A percentile compares a stretch with the other conserved stretches of the same genome.
These are phyloP conservation scores for Solanum lycopersicoides DNA, from an alignment of 257 asterid genomes.

Conservation along the genomic window DNA sequence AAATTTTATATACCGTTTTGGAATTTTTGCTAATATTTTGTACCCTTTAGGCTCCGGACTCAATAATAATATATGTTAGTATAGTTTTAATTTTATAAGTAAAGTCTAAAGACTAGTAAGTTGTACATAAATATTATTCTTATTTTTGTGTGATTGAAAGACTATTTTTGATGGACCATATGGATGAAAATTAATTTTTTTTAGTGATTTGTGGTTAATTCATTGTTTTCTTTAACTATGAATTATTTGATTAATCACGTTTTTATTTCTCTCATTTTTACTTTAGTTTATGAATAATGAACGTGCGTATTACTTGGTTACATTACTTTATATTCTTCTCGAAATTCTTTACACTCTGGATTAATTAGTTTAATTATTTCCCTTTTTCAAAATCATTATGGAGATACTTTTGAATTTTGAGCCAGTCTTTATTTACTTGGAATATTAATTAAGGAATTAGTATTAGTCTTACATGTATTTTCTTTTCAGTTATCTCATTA, in stretches of 20 bases:
- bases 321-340: neutral
- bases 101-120: fast-evolving
- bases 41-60: no score
- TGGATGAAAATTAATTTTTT: neutral
- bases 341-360: neutral
- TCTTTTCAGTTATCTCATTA: neutral
- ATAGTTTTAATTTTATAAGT: neutral
- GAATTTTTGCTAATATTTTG: no score
- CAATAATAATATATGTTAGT: neutral
- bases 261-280: neutral
- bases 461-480: no score
- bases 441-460: neutral
- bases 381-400: neutral
- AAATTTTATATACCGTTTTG: no score
- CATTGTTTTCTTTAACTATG: neutral
- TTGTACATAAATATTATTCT: no score
- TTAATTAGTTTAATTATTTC: neutral
- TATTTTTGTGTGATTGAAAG: neutral
- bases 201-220: neutral
- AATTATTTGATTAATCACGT: neutral
- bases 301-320: neutral
- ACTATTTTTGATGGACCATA: neutral
- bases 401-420: neutral
- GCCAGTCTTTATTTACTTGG: neutral
- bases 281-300: neutral